Evolutionary conservation across 306 rosid species (phyloP).

Genomic region (Rubus parviflorus): DNA sequence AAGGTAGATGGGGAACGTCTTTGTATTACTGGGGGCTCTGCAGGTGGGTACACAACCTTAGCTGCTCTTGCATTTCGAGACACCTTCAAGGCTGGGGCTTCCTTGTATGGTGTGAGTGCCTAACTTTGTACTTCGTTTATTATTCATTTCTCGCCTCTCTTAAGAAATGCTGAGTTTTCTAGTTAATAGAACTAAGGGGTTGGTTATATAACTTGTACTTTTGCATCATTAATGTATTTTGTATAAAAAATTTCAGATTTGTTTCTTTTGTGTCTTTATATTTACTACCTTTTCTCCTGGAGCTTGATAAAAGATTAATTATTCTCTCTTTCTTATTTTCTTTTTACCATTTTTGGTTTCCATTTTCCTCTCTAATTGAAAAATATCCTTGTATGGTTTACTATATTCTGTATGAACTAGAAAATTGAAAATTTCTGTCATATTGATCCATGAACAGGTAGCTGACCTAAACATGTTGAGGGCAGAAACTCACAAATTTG

Average conservation of each 20-base stretch:
- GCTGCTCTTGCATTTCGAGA: conserved; percentile 85
- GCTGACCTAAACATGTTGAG: conserved; percentile 71
- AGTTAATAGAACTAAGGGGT: neutral
- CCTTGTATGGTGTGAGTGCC: conserved; percentile 84
- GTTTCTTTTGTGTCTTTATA: neutral
- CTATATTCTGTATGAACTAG: conserved; percentile 4
- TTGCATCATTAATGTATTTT: neutral
- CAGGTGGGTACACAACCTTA: conserved; percentile 97
- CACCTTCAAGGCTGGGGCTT: conserved; percentile 85
- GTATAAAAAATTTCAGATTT: neutral
- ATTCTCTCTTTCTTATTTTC: neutral
- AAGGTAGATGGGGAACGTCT: conserved; percentile 75
- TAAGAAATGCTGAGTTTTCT: neutral
- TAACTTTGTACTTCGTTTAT: conserved; percentile 17
- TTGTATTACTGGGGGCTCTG: conserved; percentile 91
- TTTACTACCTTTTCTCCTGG: neutral
- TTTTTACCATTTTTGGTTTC: neutral
- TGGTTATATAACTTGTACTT: neutral
- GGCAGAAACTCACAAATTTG: conserved; percentile 85
- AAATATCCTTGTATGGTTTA: neutral
- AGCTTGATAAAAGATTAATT: neutral
- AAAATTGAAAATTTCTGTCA: neutral
- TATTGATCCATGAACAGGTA: conserved; percentile 50
- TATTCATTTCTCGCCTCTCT: neutral
- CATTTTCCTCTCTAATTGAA: neutral